Evolutionary conservation across 148 eudicot genomes (phyloP), one percentile per base, ranked within the genome.

Genomic region (Fagopyrum esculentum): DNA sequence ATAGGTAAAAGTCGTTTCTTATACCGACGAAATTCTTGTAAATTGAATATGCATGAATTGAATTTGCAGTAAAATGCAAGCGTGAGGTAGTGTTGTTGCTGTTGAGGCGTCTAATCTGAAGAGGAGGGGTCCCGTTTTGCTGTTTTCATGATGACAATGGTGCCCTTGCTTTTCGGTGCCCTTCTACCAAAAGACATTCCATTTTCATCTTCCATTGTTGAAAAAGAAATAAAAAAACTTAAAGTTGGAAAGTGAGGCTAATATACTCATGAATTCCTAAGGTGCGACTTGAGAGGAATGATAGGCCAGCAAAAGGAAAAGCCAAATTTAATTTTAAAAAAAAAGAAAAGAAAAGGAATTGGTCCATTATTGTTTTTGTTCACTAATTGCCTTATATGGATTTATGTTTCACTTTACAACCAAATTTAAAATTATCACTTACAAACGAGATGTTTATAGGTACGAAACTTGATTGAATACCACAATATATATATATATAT

Each of bases 111-210:
- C 93, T 84, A 87, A 93, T 93, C 92, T 75, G 69, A 0, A 49
- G 52, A 8, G 55, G 40, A 16, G 71, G 77, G 78, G 49, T 69
- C 47, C 47, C 9, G 59, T 78, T 80, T 86, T 85, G 77, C 83
- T 79, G 81, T 87, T 85, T 85, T 85, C 82, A 86, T 89, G 77
- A 88, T 88, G 74, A 85, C 84, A 71, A 45, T 74, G 74, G 74
- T 80, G 80, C 80, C 70, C 72, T 9, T 82, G 92, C 98, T 93
- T 93, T 93, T 93, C 93, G 96, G 96, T 93, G 91, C 79, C 86
- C 85, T 78, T 55, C 29, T 57, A 56, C 22, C 0, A 43, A 66
- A 12, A 66, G 16, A 1, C 40, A 66, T 4, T 22, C 66, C 35
- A 60, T 60, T 60, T 35, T 60, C 66, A 60, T 60, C 66, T 60